Base-by-base conservation (phyloP, 2,329 filamentous ascomycete species). In the Xylariales sp. region DNA sequence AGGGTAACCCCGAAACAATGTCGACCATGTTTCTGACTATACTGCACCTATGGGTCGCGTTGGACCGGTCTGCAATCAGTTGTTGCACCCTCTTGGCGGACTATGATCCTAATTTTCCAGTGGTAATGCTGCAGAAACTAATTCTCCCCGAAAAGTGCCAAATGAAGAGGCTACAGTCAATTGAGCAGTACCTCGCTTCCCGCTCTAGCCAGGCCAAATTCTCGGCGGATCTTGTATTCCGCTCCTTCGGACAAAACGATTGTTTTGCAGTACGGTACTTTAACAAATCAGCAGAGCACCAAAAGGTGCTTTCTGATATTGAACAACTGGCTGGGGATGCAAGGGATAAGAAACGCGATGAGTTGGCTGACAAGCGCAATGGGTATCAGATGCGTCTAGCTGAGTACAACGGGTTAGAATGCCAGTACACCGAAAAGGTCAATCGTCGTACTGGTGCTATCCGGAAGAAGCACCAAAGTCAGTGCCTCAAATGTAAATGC, bases 41-140 rank as follows among this genome's bases (percentile, higher is more conserved):
- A 5, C 50, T 66, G 16, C 63, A 69, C 36, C 30, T 69, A 48
- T 69, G 67, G 67, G 16, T 69, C 32, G 67, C 63, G 45, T 62
- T 50, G 10, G 67, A 69, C 16, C 0, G 4, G n/a, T 0, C 69
- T 3, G 53, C 66, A 6, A 36, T 54, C n/a, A 28, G 12, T 2
- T 18, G 43, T 1, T 57, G 52, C 36, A 48, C 54, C 14, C 49
- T 61, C 49, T 46, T 64, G 23, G 81, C 9, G 1, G 46, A 62
- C 73, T 2, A n/a, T n/a, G 0, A 65, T 73, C 10, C 45, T 52
- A 0, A n/a, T 46, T 0, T 76, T 76, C 4, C 83, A 79, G 58
- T 16, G n/a, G 0, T 34, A 65, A 3, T 74, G 84, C 1, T 67
- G 59, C 67, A 69, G 30, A 61, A 60, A 23, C 54, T 67, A 7